Conservation (phyloP, 2,329 filamentous ascomycete genomes). For the Xylaria hypoxylon region DNA sequence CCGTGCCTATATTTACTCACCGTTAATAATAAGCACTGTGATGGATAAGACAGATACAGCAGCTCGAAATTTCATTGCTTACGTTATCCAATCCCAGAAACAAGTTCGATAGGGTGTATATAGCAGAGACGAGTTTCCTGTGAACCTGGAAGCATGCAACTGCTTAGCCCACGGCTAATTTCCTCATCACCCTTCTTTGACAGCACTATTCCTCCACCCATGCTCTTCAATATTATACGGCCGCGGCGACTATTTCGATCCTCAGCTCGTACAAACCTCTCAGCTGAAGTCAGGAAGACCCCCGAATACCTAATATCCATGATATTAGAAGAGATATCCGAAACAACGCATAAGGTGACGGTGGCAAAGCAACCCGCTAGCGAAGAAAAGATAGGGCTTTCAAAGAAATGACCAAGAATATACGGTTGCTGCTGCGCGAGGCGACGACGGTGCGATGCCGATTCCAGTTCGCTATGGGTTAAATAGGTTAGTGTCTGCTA, state of each 20-base stretch:
- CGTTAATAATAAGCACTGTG: not conserved
- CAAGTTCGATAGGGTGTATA: not conserved
- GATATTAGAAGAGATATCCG: conserved; percentile 9
- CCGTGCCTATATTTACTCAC: not conserved
- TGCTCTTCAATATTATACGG: not conserved
- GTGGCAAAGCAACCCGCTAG: not conserved
- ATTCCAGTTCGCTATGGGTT: conserved; percentile 3
- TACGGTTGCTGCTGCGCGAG: conserved; percentile 2
- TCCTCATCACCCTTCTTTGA: not conserved
- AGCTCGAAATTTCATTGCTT: conserved; percentile 3
- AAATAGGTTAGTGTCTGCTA: conserved; percentile 13
- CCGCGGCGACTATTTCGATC: not conserved
- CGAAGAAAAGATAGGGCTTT: conserved; percentile 20
- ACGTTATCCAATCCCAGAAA: not conserved
- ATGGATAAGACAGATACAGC: not conserved
- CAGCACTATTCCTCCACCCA: not conserved
- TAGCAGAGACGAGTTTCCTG: not conserved
- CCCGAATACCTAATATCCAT: not conserved
- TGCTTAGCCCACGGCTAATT: not conserved
- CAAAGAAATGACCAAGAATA: conserved; percentile 32
- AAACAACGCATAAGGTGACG: not conserved
- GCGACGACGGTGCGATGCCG: conserved; percentile 1
- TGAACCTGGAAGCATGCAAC: not conserved
- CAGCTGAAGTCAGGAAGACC: conserved; percentile 1
- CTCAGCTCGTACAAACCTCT: conserved; percentile 32